Evolutionary conservation across 169 alveolate genomes (phyloP), one percentile per base, ranked within the genome.

Genomic region (Hepatocystis sp.): DNA sequence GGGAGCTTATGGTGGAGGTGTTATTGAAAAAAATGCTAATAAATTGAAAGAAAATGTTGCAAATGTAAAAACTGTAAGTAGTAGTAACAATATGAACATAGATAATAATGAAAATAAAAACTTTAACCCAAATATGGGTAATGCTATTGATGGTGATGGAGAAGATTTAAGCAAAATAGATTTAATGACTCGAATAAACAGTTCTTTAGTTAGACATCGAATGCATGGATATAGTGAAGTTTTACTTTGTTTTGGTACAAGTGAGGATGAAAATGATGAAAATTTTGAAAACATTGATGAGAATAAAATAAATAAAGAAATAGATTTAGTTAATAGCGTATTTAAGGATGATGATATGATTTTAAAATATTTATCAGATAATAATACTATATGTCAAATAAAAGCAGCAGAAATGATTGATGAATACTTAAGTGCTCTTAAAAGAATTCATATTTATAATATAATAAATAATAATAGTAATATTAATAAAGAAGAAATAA

Each of bases 1-100:
- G 40, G 89, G 89, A 10, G 60, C 89, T 8, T 49, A 61, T 17
- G 89, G 89, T 1, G 89, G 89, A 8, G 89, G 89, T 0, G 89
- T 78, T 17, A 84, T 78, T 10, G 89, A 39, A 47, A 78, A 63
- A 13, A 61, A 63, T n/a, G 40, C 19, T 27, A 78, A 7, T 21
- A 78, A 78, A 21, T 0, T 76, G 30, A 76, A 76, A 34, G 19
- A 1, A 4, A n/a, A 25, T 27, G 4, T 7, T 8, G 27, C 13
- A 30, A 44, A 78, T 11, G 55, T 5, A 8, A 34, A 46, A 27
- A n/a, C 36, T 30, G 66, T 34, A 17, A 49, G 60, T 8, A 34
- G n/a, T 42, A 19, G 2, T 2, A 1, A 32, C 30, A 27, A 4
- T 15, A n/a, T 40, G 21, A 46, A 2, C 0, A 49, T 7, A 2